phyloP scores from a whole-genome alignment of 1,139 yeast genomes.

The Geotrichum bryndzae region DNA sequence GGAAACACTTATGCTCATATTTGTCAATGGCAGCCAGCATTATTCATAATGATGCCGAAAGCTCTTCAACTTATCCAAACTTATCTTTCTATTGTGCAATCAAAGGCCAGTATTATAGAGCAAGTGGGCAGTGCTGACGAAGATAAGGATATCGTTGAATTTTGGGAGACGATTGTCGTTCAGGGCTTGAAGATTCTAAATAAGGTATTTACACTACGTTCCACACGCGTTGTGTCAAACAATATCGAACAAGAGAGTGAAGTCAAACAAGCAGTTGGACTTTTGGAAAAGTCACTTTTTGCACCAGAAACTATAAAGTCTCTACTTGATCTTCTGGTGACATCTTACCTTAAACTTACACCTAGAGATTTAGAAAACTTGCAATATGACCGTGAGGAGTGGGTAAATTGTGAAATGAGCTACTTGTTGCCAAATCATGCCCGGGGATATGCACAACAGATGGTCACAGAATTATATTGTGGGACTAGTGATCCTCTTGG shows the following conservation, averaged over 20 bases:
- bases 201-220: slow-evolving; percentile 54
- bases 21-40: slow-evolving; percentile 55
- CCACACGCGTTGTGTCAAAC: slow-evolving; percentile 58
- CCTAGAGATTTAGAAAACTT: slow-evolving; percentile 76
- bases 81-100: slow-evolving; percentile 53
- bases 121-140: slow-evolving; percentile 28
- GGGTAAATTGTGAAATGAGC: slow-evolving; percentile 76
- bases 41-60: slow-evolving; percentile 63
- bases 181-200: slow-evolving; percentile 66
- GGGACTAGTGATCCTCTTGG: too few species aligned
- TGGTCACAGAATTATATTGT: slow-evolving; percentile 68
- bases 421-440: slow-evolving; percentile 79
- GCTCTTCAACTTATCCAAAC: slow-evolving; percentile 55
- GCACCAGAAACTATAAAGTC: slow-evolving; percentile 49
- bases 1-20: slow-evolving; percentile 64
- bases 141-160: slow-evolving; percentile 43
- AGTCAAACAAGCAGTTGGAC: slow-evolving; percentile 49
- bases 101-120: slow-evolving; percentile 57
- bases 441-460: slow-evolving; percentile 81
- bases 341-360: slow-evolving; percentile 65
- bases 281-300: slow-evolving; percentile 52
- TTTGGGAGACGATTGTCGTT: slow-evolving; percentile 74
- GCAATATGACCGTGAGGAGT: slow-evolving; percentile 88
- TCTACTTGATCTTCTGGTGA: slow-evolving; percentile 60
- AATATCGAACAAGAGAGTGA: slow-evolving; percentile 54